Evolutionary conservation across 106 monocot species (phyloP).

Genomic region (Dioscorea alata): DNA sequence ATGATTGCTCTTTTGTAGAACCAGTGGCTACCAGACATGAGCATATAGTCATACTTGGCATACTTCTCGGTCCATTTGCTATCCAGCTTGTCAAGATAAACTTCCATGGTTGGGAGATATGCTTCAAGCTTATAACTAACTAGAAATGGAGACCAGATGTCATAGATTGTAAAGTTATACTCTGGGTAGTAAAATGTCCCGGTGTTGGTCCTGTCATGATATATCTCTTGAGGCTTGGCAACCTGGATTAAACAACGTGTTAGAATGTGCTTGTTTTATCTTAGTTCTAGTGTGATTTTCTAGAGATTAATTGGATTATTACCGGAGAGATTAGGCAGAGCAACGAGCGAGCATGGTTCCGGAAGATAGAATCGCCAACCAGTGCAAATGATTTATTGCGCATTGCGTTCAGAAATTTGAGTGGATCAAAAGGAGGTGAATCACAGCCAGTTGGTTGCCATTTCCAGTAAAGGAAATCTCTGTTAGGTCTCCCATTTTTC

Average conservation of each 20-base stretch:
- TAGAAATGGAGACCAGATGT: conserved; percentile 55
- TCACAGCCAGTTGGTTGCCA: conserved; percentile 64
- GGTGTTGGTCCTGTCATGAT: conserved; percentile 26
- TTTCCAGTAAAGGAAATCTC: conserved; percentile 54
- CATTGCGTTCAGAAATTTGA: conserved; percentile 45
- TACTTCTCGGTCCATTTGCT: conserved; percentile 28
- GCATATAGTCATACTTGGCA: conserved; percentile 31
- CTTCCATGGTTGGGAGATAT: conserved; percentile 7
- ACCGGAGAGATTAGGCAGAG: conserved; percentile 71
- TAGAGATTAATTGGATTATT: neutral
- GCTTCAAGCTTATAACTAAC: conserved; percentile 9
- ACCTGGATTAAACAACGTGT: conserved; percentile 13
- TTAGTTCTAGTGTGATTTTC: too few species aligned
- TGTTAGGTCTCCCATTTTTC: conserved; percentile 62
- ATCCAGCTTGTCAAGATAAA: conserved; percentile 38
- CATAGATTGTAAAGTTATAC: conserved; percentile 44
- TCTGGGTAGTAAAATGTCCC: conserved; percentile 31
- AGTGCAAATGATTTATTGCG: conserved; percentile 49
- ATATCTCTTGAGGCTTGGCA: conserved; percentile 30
- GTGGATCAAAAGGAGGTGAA: conserved; percentile 7
- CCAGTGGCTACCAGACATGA: conserved; percentile 44
- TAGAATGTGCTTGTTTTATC: neutral
- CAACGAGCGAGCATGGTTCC: conserved; percentile 63
- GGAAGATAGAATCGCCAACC: conserved; percentile 72
- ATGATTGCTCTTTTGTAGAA: conserved; percentile 27